A percentile compares a stretch with the other conserved stretches of the same genome.
These are phyloP conservation scores for Tetraselmis striata DNA, from an alignment of 139 green algal genomes.

Conservation along the genomic window DNA sequence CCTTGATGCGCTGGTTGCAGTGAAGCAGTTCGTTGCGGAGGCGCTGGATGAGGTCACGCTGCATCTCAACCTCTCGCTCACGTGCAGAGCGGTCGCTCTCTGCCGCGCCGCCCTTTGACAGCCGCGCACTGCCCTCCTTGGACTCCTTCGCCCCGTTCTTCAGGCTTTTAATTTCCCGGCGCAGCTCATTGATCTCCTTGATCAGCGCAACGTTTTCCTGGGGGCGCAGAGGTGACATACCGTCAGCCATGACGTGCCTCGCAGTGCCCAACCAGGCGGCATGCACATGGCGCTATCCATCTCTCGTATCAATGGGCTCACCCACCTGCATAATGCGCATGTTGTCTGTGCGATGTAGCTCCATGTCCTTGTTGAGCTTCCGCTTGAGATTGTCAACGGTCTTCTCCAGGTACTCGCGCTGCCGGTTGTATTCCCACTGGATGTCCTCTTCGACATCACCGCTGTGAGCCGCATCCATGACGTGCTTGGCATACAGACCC, in stretches of 20 bases:
- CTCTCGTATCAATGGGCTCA: no score
- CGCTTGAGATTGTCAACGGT: constrained; percentile 67
- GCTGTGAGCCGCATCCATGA: constrained; percentile 22
- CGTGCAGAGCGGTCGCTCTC: background rate
- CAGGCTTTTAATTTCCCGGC: constrained; percentile 60
- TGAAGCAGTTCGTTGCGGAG: constrained; percentile 27
- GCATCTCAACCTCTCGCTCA: constrained; percentile 33
- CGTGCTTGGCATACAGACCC: constrained; percentile 69
- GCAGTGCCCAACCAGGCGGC: no score
- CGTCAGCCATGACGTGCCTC: no score
- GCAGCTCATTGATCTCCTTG: constrained; percentile 83
- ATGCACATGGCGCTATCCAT: no score
- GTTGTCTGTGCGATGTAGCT: constrained; percentile 59
- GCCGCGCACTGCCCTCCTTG: background rate
- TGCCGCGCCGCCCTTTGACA: background rate
- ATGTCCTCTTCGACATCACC: constrained; percentile 49
- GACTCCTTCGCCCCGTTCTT: constrained; percentile 6
- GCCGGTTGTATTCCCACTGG: constrained; percentile 57
- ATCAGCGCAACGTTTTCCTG: constrained; percentile 80
- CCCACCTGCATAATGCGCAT: constrained; percentile 58
- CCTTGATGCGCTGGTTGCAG: constrained; percentile 6
- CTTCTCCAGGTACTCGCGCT: constrained; percentile 75
- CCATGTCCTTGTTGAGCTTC: constrained; percentile 69
- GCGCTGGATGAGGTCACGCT: constrained; percentile 29
- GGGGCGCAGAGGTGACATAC: no score